These are phyloP conservation scores for Coriaria nepalensis DNA, from an alignment of 306 rosid genomes.

Conservation along the genomic window DNA sequence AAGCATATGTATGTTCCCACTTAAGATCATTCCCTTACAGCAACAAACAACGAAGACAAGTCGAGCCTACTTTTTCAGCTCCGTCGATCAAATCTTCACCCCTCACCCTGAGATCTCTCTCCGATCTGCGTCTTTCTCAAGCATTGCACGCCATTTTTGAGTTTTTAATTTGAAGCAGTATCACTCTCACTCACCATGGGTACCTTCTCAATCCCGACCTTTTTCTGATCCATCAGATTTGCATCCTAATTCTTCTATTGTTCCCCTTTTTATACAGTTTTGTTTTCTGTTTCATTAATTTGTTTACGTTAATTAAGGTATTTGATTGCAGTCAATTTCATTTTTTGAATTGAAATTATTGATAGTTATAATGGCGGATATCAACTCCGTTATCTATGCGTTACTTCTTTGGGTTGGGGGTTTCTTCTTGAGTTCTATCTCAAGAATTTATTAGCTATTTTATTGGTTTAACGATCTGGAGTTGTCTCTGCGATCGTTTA, in stretches of 20 bases:
- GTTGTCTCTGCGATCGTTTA: too few species aligned
- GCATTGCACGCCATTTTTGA: slow-evolving; percentile 10
- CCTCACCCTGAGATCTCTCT: slow-evolving; percentile 19
- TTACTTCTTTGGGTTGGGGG: too few species aligned
- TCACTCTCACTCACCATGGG: slow-evolving; percentile 39
- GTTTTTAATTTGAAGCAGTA: slow-evolving; percentile 14
- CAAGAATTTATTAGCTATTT: too few species aligned
- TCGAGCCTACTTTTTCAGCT: slow-evolving; percentile 23
- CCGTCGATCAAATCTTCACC: slow-evolving; percentile 16
- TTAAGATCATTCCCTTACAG: too few species aligned
- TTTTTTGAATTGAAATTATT: not conserved
- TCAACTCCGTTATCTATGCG: too few species aligned
- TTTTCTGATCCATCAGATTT: slow-evolving; percentile 20
- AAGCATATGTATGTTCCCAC: too few species aligned
- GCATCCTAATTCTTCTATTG: not conserved
- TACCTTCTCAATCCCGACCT: slow-evolving; percentile 14
- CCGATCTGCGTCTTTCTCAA: slow-evolving; percentile 15
- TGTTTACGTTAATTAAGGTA: slow-evolving; percentile 6
- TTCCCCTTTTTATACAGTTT: not conserved
- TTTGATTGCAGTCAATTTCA: slow-evolving; percentile 10
- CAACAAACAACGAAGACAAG: slow-evolving; percentile 8
- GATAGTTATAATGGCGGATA: too few species aligned
- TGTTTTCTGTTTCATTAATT: slow-evolving; percentile 1
- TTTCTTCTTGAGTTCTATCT: too few species aligned
- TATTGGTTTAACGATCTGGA: too few species aligned